A percentile compares a stretch with the other conserved stretches of the same genome.
phyloP scores from a whole-genome alignment of 208 protist genomes.

The Tritrichomonas musculus region DNA sequence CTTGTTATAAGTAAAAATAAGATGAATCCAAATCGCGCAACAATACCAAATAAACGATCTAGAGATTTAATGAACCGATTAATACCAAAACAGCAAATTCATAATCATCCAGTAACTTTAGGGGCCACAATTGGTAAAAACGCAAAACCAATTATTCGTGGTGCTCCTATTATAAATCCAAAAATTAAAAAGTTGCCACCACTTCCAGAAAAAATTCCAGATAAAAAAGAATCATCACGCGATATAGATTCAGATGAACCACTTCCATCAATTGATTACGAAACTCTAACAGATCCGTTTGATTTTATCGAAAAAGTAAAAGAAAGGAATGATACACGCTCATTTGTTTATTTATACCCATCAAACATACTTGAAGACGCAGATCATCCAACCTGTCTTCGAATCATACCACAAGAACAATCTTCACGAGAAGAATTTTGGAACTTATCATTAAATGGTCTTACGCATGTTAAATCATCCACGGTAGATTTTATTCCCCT shows the following conservation, averaged over 20 bases:
- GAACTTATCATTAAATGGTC: background rate
- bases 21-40: background rate
- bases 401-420: background rate
- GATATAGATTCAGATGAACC: background rate
- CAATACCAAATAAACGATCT: background rate
- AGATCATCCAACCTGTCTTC: background rate
- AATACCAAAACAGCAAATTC: background rate
- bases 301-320: background rate
- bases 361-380: background rate
- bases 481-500: slow-evolving; percentile 17
- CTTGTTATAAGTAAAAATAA: too few species aligned
- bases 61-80: background rate
- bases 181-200: background rate
- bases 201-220: background rate
- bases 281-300: background rate
- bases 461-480: background rate
- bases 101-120: slow-evolving; percentile 26
- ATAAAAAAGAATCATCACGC: background rate
- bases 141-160: too few species aligned
- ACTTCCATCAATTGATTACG: background rate
- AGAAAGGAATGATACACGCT: background rate
- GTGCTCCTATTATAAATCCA: too few species aligned
- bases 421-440: background rate
- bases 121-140: background rate
- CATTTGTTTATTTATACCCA: background rate